phyloP scores from a whole-genome alignment of 345 rosid species.

The Nephelium lappaceum region DNA sequence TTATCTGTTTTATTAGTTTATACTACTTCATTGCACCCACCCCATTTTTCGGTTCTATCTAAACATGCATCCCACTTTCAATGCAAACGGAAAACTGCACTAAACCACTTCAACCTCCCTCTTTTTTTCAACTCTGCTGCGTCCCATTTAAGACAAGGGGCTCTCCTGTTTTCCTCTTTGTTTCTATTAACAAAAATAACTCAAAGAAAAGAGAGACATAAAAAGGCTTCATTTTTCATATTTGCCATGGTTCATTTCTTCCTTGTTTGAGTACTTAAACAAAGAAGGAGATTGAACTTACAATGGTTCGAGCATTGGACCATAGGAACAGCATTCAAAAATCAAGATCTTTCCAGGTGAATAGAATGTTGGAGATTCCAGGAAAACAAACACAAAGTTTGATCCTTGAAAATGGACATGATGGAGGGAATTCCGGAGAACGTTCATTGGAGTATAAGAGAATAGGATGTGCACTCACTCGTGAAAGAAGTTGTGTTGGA shows the following conservation, averaged over 20 bases:
- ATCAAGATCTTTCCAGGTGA: constrained; percentile 50
- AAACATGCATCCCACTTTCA: constrained; percentile 35
- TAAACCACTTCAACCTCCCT: constrained; percentile 2
- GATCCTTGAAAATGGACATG: constrained; percentile 14
- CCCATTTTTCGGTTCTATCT: constrained; percentile 1
- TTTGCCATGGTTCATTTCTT: background rate
- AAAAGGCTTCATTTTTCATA: background rate
- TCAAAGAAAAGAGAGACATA: constrained; percentile 13
- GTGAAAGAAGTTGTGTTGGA: constrained; percentile 11
- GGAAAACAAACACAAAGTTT: constrained; percentile 31
- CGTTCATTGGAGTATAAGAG: constrained; percentile 30
- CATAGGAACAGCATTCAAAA: constrained; percentile 47
- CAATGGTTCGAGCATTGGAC: constrained; percentile 68
- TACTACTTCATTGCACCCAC: background rate
- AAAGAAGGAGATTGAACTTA: constrained; percentile 14
- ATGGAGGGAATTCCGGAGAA: constrained; percentile 16
- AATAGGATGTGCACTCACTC: constrained; percentile 33
- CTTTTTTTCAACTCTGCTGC: background rate
- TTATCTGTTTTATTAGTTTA: background rate
- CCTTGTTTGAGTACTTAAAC: constrained; percentile 19
- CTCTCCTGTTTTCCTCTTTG: background rate
- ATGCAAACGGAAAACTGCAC: constrained; percentile 13
- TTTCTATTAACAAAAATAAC: background rate
- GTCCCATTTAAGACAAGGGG: background rate
- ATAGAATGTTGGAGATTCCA: constrained; percentile 50